These are phyloP conservation scores for Pseudogymnoascus verrucosus DNA, from an alignment of 2,329 filamentous ascomycete genomes.

Conservation along the genomic window DNA sequence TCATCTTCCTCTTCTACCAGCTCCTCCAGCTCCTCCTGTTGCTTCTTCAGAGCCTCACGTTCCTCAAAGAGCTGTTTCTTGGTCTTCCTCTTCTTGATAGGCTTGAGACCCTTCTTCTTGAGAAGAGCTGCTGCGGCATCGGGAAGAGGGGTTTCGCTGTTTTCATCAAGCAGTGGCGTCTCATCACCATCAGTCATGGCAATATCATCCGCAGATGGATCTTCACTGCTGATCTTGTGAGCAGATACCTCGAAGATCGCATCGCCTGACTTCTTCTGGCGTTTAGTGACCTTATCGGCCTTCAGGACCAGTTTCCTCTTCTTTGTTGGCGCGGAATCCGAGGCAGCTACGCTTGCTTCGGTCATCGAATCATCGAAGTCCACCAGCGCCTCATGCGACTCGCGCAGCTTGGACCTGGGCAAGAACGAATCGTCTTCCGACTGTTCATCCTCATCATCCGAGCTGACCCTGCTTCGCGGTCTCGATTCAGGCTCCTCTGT, in stretches of 20 bases:
- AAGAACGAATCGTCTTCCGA: slow-evolving; percentile 26
- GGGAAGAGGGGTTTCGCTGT: slow-evolving; percentile 38
- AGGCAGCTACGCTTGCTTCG: slow-evolving; percentile 60
- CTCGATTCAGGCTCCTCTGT: slow-evolving; percentile 82
- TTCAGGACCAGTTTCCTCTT: slow-evolving; percentile 71
- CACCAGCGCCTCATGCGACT: slow-evolving; percentile 5
- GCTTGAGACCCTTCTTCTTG: slow-evolving; percentile 52
- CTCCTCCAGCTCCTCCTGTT: background rate
- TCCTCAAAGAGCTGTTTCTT: slow-evolving; percentile 67
- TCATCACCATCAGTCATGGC: slow-evolving; percentile 41
- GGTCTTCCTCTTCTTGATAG: slow-evolving; percentile 58
- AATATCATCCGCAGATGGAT: slow-evolving; percentile 38
- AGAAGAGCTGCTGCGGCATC: slow-evolving; percentile 33
- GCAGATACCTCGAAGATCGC: slow-evolving; percentile 64
- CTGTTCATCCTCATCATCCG: slow-evolving; percentile 41
- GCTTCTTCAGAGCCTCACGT: slow-evolving; percentile 28
- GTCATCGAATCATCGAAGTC: slow-evolving; percentile 55
- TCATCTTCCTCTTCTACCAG: slow-evolving; percentile 23
- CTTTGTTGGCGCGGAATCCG: slow-evolving; percentile 47
- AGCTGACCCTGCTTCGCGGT: slow-evolving; percentile 65
- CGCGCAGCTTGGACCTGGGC: slow-evolving; percentile 11
- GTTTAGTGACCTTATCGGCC: slow-evolving; percentile 64
- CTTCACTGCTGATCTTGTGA: slow-evolving; percentile 43
- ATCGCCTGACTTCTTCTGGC: slow-evolving; percentile 72
- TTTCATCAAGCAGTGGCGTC: slow-evolving; percentile 38